Conservation (phyloP, 192 early-diverging fungal species). For the Backusella mclennaniae region DNA sequence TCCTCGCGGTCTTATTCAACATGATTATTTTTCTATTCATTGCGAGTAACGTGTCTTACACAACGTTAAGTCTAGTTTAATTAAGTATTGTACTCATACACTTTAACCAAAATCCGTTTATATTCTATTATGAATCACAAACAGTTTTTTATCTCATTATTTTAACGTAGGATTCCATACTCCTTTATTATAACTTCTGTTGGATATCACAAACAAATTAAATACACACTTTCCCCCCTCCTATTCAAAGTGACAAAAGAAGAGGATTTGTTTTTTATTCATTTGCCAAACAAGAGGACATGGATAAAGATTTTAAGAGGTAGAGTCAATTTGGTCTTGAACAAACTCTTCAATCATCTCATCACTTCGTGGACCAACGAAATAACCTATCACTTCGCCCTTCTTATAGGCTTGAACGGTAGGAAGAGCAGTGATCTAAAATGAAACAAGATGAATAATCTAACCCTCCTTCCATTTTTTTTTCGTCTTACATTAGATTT, state of each 20-base stretch:
- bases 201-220: too few species aligned
- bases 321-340: slow-evolving; percentile 48
- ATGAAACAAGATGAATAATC: not conserved
- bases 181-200: too few species aligned
- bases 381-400: slow-evolving; percentile 56
- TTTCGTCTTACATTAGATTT: slow-evolving; percentile 55
- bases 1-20: too few species aligned
- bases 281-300: not conserved
- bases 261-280: not conserved
- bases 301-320: not conserved
- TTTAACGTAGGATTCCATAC: too few species aligned
- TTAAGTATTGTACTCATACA: too few species aligned
- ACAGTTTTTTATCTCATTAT: too few species aligned
- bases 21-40: too few species aligned
- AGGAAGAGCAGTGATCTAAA: slow-evolving; percentile 65
- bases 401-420: slow-evolving; percentile 71
- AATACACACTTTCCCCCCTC: too few species aligned
- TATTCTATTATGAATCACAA: too few species aligned
- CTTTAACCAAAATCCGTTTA: too few species aligned
- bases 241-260: not conserved
- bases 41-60: too few species aligned
- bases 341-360: slow-evolving; percentile 49
- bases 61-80: too few species aligned
- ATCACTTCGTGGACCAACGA: slow-evolving; percentile 60
- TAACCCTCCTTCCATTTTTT: not conserved